These are phyloP conservation scores for Yarrowia galli DNA, from an alignment of 1,139 yeast genomes.

Conservation along the genomic window DNA sequence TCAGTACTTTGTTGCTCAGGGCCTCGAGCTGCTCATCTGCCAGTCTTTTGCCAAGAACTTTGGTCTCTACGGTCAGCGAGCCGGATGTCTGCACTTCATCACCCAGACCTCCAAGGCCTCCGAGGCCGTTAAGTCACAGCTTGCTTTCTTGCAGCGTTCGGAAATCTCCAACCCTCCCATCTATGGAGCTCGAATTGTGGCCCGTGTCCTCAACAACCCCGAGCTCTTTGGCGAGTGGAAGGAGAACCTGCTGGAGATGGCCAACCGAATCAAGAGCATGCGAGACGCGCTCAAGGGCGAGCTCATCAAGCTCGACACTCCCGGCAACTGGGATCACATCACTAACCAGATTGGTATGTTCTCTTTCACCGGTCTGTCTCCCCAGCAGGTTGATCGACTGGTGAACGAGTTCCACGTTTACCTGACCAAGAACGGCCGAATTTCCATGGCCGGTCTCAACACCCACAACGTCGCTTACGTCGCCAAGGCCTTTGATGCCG, in stretches of 20 bases:
- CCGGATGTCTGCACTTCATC: conserved; percentile 81
- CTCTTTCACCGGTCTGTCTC: conserved; percentile 82
- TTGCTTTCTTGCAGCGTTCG: conserved; percentile 80
- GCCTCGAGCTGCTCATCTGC: conserved; percentile 68
- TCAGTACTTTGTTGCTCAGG: conserved; percentile 54
- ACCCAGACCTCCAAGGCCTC: conserved; percentile 47
- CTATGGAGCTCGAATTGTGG: conserved; percentile 90
- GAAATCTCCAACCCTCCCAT: conserved; percentile 94
- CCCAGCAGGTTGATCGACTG: conserved; percentile 72
- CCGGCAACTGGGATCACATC: conserved; percentile 85
- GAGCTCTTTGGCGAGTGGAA: conserved; percentile 77
- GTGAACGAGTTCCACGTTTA: conserved; percentile 79
- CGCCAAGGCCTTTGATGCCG: conserved; percentile 75
- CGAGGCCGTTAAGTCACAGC: conserved; percentile 71
- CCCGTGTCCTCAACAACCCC: conserved; percentile 69
- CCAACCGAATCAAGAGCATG: conserved; percentile 76
- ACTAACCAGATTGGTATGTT: conserved; percentile 96
- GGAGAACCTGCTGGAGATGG: conserved; percentile 76
- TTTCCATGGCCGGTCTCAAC: conserved; percentile 90
- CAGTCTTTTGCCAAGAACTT: conserved; percentile 96
- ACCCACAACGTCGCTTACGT: conserved; percentile 79
- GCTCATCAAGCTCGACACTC: conserved; percentile 63
- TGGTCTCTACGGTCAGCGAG: conserved; percentile 97
- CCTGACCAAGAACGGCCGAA: conserved; percentile 87
- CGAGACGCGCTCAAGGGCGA: conserved; percentile 59